These are phyloP conservation scores for Isatis lusitanica DNA, from an alignment of 441 rosid genomes.

Conservation along the genomic window DNA sequence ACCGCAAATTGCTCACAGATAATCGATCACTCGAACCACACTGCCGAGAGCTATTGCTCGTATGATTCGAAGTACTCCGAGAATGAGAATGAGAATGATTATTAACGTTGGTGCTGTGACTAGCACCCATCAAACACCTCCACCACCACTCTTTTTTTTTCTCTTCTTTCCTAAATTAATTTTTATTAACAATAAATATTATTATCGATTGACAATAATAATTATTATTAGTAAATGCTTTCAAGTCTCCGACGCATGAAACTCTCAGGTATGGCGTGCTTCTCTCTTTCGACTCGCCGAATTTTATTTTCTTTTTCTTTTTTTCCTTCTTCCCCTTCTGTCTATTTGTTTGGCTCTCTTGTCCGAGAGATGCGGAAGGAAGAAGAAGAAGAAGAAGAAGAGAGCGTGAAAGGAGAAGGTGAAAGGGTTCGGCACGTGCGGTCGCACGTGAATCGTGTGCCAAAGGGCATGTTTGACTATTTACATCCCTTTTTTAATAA, in stretches of 20 bases:
- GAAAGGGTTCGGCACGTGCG: constrained; percentile 33
- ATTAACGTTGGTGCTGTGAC: constrained; percentile 37
- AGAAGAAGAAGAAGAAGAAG: background rate
- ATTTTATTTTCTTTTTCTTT: background rate
- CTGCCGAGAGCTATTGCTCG: constrained; percentile 27
- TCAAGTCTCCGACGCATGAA: constrained; percentile 10
- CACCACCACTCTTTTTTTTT: constrained; percentile 28
- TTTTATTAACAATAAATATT: background rate
- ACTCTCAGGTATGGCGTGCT: constrained; percentile 38
- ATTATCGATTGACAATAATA: constrained; percentile 11
- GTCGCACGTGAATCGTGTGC: constrained; percentile 28
- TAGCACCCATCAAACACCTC: constrained; percentile 43
- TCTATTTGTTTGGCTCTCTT: background rate
- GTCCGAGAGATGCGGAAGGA: constrained; percentile 27
- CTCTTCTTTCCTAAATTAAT: background rate
- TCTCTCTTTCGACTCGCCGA: constrained; percentile 28
- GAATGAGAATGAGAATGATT: constrained; percentile 21
- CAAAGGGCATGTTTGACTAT: constrained; percentile 33
- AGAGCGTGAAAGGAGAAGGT: background rate
- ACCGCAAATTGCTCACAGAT: constrained; percentile 34
- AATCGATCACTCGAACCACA: constrained; percentile 28
- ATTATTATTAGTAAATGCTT: constrained; percentile 25
- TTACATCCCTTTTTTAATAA: background rate
- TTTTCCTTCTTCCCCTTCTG: background rate
- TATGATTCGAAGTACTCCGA: constrained; percentile 28